Conservation (phyloP, 345 rosid genomes). For the Fremontodendron californicum region DNA sequence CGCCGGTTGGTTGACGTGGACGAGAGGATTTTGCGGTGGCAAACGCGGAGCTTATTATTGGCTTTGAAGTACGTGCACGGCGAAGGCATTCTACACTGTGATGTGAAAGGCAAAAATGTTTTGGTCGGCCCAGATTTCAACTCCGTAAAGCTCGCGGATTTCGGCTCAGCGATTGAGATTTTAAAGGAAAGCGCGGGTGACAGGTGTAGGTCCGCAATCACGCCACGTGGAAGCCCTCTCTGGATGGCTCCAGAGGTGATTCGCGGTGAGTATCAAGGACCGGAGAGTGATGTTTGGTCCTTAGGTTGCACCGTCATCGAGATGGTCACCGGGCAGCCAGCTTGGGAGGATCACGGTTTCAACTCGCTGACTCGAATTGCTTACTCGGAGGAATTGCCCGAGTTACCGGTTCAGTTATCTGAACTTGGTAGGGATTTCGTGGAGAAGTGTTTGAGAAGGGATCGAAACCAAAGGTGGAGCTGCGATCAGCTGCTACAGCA, state of each 20-base stretch:
- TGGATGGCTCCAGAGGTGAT: conserved; percentile 97
- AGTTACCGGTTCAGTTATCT: conserved; percentile 45
- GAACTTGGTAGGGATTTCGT: conserved; percentile 57
- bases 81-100: conserved; percentile 67
- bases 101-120: conserved; percentile 64
- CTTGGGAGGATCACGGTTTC: conserved; percentile 65
- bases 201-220: background rate
- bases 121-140: conserved; percentile 34
- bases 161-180: conserved; percentile 52
- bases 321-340: conserved; percentile 73
- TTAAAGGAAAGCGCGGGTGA: background rate
- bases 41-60: conserved; percentile 48
- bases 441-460: conserved; percentile 52
- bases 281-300: conserved; percentile 85
- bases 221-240: conserved; percentile 78
- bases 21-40: conserved; percentile 39
- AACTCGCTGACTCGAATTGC: conserved; percentile 56
- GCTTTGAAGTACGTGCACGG: conserved; percentile 55
- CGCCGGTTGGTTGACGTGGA: conserved; percentile 20
- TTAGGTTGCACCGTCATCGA: conserved; percentile 66
- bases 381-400: conserved; percentile 46
- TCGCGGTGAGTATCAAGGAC: conserved; percentile 63
- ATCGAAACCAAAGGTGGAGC: conserved; percentile 56
- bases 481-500: conserved; percentile 66
- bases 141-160: conserved; percentile 65